phyloP scores from a whole-genome alignment of 768 basidiomycete species.

The Suillus clintonianus region DNA sequence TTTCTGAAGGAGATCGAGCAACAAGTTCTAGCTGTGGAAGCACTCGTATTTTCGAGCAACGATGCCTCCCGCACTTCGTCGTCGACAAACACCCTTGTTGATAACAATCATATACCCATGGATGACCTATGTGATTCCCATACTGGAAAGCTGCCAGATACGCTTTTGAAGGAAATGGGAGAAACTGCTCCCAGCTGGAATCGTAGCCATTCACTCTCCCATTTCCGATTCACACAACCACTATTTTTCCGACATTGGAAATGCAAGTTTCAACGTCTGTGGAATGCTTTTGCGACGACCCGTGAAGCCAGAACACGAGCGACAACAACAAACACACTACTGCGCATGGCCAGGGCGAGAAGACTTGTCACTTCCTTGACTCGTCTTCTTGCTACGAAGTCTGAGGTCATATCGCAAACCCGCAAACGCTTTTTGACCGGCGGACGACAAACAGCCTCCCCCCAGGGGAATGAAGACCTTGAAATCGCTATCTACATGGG shows the following conservation, averaged over 20 bases:
- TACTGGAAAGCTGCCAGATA: conserved; percentile 6
- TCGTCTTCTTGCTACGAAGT: conserved; percentile 76
- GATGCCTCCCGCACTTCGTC: conserved; percentile 2
- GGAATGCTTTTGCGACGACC: background rate
- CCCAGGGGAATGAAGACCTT: conserved; percentile 47
- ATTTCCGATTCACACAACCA: conserved; percentile 18
- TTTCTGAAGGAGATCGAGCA: conserved; percentile 77
- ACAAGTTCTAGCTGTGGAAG: conserved; percentile 79
- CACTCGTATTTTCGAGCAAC: conserved; percentile 52
- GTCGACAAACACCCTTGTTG: background rate
- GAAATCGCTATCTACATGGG: conserved; percentile 88
- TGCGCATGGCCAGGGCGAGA: conserved; percentile 78
- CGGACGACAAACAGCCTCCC: conserved; percentile 26
- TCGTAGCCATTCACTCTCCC: conserved; percentile 18
- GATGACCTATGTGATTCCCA: background rate
- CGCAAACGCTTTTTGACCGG: conserved; percentile 62
- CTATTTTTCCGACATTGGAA: conserved; percentile 39
- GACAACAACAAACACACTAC: conserved; percentile 53
- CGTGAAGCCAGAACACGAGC: conserved; percentile 29
- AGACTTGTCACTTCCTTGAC: conserved; percentile 77
- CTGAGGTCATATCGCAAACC: conserved; percentile 78
- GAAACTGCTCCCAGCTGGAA: background rate
- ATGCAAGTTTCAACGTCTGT: conserved; percentile 27
- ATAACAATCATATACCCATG: background rate
- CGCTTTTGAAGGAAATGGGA: background rate